Base-by-base conservation (phyloP, 2,329 filamentous ascomycete genomes). In the Nannizziopsis arthrosporioides region DNA sequence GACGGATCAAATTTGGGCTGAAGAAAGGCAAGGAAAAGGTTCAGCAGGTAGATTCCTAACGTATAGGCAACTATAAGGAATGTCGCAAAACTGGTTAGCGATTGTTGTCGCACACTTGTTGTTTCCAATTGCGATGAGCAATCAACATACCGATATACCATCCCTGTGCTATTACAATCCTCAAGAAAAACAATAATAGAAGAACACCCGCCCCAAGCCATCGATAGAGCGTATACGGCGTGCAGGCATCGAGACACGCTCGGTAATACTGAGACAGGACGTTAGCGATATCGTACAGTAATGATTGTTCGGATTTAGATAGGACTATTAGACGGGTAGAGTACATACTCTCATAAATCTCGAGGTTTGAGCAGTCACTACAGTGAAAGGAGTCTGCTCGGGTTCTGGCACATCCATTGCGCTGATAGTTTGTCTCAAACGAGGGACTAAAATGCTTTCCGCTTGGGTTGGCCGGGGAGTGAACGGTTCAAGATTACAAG, bases 1-100 rank as follows among this genome's bases (percentile, higher is more conserved):
- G 88, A 94, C 48, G 92, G 92, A 72, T 98, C 92, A 74, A 98
- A 96, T 74, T 98, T 98, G 59, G 92, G 92, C 63, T 90, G 86
- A 48, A 98, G 77, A 75, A 98, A 98, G 59, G 92, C 92, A 65
- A 98, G 86, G 78, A 98, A 98, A 52, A 98, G 81, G 72, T 98
- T 98, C 53, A 98, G 82, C 42, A 98, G 85, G 74, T 98, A 98
- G 70, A 98, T 98, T 58, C 90, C 92, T 48, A 98, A 81, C 34
- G 90, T 92, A 69, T 98, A 98, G 57, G 89, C 90, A 60, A 98
- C 92, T 94, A 58, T 38, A 36, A 9, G n/a, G 10, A 17, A 38
- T n/a, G 18, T n/a, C n/a, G 8, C 40, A 22, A 31, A 40, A 12
- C 44, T 37, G 27, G 43, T 43, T 44, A 32, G 34, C 17, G 27